Evolutionary conservation across 805 yeast species (phyloP).

Genomic region (Cyberlindnera suaveolens): DNA sequence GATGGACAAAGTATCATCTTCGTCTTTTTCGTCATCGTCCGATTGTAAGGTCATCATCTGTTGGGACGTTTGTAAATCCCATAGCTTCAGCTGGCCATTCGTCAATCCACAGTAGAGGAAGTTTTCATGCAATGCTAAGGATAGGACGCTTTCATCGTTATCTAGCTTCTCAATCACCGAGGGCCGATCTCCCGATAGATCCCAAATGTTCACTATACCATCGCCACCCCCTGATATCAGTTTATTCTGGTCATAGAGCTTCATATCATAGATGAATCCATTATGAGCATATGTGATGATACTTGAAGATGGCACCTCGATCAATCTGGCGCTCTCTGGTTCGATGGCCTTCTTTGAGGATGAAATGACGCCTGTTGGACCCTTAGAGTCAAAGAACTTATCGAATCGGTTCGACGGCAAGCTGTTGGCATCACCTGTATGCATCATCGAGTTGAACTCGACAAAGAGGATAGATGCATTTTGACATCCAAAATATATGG

Average conservation of each 20-base stretch:
- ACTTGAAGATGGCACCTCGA: conserved; percentile 65
- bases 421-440: conserved; percentile 27
- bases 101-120: conserved; percentile 80
- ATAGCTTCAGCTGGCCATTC: conserved; percentile 67
- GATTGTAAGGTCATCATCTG: conserved; percentile 39
- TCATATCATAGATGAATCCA: conserved; percentile 77
- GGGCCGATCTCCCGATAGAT: conserved; percentile 24
- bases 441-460: conserved; percentile 26
- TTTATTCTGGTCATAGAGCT: conserved; percentile 26
- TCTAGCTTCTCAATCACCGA: conserved; percentile 37
- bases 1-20: conserved; percentile 51
- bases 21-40: conserved; percentile 20
- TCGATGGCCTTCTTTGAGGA: not conserved
- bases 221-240: conserved; percentile 85
- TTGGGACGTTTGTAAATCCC: conserved; percentile 85
- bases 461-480: conserved; percentile 85
- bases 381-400: conserved; percentile 83
- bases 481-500: conserved; percentile 83
- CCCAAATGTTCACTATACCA: conserved; percentile 82
- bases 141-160: conserved; percentile 65
- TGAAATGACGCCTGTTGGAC: conserved; percentile 56
- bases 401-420: conserved; percentile 68
- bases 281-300: conserved; percentile 80
- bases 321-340: conserved; percentile 28
- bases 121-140: conserved; percentile 57